These are phyloP conservation scores for Tetracentron sinense DNA, from an alignment of 164 flowering plant genomes.

Conservation along the genomic window DNA sequence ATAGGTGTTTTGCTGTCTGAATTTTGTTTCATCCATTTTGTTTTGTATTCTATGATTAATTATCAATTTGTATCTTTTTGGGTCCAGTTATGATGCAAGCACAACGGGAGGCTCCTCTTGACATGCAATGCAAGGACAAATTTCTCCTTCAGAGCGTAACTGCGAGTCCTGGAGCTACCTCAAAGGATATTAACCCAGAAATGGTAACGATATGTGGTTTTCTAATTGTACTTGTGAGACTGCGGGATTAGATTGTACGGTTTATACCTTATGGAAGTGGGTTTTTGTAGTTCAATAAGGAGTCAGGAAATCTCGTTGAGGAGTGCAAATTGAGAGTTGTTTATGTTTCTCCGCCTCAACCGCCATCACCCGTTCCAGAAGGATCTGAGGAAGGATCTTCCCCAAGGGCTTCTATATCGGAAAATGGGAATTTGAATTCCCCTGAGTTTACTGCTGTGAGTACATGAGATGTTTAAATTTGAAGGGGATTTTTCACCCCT, in stretches of 20 bases:
- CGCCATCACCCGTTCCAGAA: constrained; percentile 81
- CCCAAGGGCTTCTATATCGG: constrained; percentile 72
- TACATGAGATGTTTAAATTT: constrained; percentile 4
- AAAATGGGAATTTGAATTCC: constrained; percentile 53
- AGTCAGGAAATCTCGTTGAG: constrained; percentile 69
- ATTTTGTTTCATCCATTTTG: not conserved
- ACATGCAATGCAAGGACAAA: constrained; percentile 83
- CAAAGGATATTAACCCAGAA: constrained; percentile 64
- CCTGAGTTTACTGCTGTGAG: constrained; percentile 55
- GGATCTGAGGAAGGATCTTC: constrained; percentile 84
- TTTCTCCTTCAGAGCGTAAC: constrained; percentile 71
- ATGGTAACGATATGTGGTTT: constrained; percentile 38
- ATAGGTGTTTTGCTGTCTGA: constrained; percentile 30
- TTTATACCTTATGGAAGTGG: not conserved
- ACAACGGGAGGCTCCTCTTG: constrained; percentile 56
- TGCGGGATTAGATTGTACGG: not conserved
- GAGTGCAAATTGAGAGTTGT: constrained; percentile 81
- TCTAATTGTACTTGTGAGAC: not conserved
- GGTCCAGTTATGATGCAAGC: constrained; percentile 77
- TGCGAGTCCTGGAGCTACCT: constrained; percentile 42
- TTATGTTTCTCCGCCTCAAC: constrained; percentile 79
- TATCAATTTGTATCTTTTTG: not conserved
- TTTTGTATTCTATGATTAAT: not conserved
- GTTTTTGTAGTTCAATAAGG: constrained; percentile 68
- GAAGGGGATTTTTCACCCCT: no score